Evolutionary conservation across 768 basidiomycete species (phyloP).

Genomic region (Mycena filopes): DNA sequence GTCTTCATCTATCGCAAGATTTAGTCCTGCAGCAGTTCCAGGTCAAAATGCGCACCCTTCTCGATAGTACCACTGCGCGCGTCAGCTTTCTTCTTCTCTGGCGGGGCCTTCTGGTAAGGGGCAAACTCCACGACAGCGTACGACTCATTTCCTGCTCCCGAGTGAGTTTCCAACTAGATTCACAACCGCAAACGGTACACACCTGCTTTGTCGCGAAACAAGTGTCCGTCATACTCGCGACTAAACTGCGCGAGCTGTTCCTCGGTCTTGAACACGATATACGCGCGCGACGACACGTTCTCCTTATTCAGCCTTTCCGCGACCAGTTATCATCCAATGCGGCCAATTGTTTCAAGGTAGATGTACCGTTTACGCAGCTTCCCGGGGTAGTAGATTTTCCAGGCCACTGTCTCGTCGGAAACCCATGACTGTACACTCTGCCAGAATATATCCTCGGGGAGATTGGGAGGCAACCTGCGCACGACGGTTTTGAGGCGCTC

Average conservation of each 20-base stretch:
- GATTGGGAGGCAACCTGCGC: constrained; percentile 87
- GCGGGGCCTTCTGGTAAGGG: constrained; percentile 87
- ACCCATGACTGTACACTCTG: constrained; percentile 89
- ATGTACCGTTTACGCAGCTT: constrained; percentile 77
- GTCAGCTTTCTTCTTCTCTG: constrained; percentile 81
- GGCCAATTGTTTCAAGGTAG: background rate
- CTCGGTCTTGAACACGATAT: constrained; percentile 87
- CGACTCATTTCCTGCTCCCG: constrained; percentile 82
- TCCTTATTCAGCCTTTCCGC: constrained; percentile 79
- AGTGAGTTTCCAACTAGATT: constrained; percentile 4
- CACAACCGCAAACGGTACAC: constrained; percentile 35
- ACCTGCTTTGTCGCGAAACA: constrained; percentile 94
- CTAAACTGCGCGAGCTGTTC: constrained; percentile 81
- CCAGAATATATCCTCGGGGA: constrained; percentile 96
- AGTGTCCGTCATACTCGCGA: constrained; percentile 88
- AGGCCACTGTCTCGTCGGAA: constrained; percentile 72
- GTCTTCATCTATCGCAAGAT: constrained; percentile 71
- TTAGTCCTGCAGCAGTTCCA: background rate
- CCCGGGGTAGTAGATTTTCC: constrained; percentile 75
- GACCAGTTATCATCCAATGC: constrained; percentile 26
- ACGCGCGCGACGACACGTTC: constrained; percentile 87
- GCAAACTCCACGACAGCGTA: constrained; percentile 94
- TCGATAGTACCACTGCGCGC: constrained; percentile 89
- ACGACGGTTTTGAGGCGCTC: constrained; percentile 90
- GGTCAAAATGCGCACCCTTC: constrained; percentile 63